phyloP scores from a whole-genome alignment of 73 alveolate species.

The Paramecium caudatum region DNA sequence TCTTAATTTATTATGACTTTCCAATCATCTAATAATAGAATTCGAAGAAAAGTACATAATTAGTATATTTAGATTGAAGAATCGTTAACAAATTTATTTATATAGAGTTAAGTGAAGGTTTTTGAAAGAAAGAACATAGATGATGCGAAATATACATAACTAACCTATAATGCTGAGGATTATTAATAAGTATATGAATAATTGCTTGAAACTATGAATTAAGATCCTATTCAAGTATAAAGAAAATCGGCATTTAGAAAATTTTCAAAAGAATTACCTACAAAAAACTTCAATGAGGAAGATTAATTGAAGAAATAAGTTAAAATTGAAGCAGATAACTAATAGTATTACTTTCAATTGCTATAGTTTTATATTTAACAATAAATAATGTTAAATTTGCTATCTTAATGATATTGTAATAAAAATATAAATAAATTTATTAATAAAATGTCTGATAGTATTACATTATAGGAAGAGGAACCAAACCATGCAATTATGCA shows the following conservation, averaged over 20 bases:
- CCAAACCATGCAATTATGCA: too few relatives aligned
- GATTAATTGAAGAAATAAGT: not conserved
- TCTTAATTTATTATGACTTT: not conserved
- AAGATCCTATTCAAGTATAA: not conserved
- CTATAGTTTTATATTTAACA: slow-evolving; percentile 1
- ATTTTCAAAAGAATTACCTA: slow-evolving; percentile 33
- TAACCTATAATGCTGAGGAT: not conserved
- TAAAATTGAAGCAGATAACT: not conserved
- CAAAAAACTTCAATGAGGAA: not conserved
- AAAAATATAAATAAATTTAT: not conserved
- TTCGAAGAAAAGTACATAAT: not conserved
- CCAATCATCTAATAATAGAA: slow-evolving; percentile 23
- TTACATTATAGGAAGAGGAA: too few relatives aligned
- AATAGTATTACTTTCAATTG: not conserved
- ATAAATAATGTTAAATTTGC: slow-evolving; percentile 29
- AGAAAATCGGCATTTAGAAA: slow-evolving; percentile 24
- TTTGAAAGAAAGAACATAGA: slow-evolving; percentile 1
- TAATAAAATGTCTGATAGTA: slow-evolving; percentile 47
- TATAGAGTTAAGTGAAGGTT: slow-evolving; percentile 3
- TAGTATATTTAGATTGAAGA: slow-evolving; percentile 17
- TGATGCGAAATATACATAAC: not conserved
- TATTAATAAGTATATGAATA: not conserved
- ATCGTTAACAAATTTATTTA: slow-evolving; percentile 1
- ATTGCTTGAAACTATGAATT: slow-evolving; percentile 19
- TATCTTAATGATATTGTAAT: slow-evolving; percentile 23